phyloP scores from a whole-genome alignment of 345 rosid species.

The Citrus australasica region DNA sequence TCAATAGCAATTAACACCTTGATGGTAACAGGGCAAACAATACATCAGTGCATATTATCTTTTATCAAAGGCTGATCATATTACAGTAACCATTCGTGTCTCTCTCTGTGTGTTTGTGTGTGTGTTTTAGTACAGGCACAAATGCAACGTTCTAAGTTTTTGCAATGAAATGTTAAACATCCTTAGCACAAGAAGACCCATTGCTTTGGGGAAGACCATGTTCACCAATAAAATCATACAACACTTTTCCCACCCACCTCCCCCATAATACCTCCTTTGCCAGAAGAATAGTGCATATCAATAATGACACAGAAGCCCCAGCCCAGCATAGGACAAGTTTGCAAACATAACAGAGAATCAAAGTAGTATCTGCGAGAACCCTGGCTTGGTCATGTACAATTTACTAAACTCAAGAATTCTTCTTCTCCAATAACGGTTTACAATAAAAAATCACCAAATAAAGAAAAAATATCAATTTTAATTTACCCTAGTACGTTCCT shows the following conservation, averaged over 20 bases:
- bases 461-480: not conserved
- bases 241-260: not conserved
- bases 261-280: not conserved
- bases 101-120: not conserved
- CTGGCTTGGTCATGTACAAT: not conserved
- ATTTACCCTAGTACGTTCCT: conserved; percentile 83
- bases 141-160: not conserved
- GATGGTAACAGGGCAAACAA: conserved; percentile 2
- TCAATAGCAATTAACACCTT: conserved; percentile 86
- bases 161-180: not conserved
- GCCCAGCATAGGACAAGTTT: not conserved
- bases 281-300: not conserved
- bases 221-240: not conserved
- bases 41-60: not conserved
- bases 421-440: not conserved
- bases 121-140: not conserved
- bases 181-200: not conserved
- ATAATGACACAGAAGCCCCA: not conserved
- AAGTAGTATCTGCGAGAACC: not conserved
- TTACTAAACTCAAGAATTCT: not conserved
- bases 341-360: not conserved
- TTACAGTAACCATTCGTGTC: not conserved
- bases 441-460: not conserved
- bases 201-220: not conserved
- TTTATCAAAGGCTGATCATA: not conserved